Evolutionary conservation across 1,284 basidiomycete species (phyloP), one percentile per base, ranked within the genome.

Genomic region (Cutaneotrichosporon cyanovorans): DNA sequence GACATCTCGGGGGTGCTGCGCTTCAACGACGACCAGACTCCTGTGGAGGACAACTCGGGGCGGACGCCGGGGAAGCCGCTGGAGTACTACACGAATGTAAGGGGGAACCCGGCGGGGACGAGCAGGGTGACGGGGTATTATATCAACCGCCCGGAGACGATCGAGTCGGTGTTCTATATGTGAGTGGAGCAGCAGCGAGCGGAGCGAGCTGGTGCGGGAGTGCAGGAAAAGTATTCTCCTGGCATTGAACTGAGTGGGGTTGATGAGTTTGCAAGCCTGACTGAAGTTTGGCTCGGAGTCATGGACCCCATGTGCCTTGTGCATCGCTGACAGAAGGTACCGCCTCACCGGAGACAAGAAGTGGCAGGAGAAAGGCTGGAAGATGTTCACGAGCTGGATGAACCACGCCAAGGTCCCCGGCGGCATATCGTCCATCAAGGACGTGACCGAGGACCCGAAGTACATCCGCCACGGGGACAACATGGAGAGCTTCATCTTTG

Each of bases 281-380:
- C n/a, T n/a, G n/a, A n/a, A n/a, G n/a, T n/a, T n/a, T n/a, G n/a
- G n/a, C n/a, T n/a, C n/a, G n/a, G 28, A 40, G 37, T 4, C 20
- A 38, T 28, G 25, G 25, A 28, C 25, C 25, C n/a, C n/a, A n/a
- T 31, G 30, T 8, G 30, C 8, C 30, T 8, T 31, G 22, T 16
- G 19, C 8, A 16, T n/a, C 25, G 35, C 48, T 46, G 49, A 51
- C 16, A 69, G 65, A 59, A 76, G 76, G 75, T 79, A 72, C 62
- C 68, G 77, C 35, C 57, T 78, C 21, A 79, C 77, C 1, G 78
- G 77, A 18, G 76, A 79, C 60, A 60, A 62, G 6, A 69, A 68
- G 47, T 79, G 77, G 77, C 75, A 77, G 59, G 77, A 78, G 46
- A 68, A 73, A 33, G 78, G 77, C 4, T 80, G 78, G 78, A 71